Evolutionary conservation across 441 rosid genomes (phyloP).

Genomic region (Populus tomentosa): DNA sequence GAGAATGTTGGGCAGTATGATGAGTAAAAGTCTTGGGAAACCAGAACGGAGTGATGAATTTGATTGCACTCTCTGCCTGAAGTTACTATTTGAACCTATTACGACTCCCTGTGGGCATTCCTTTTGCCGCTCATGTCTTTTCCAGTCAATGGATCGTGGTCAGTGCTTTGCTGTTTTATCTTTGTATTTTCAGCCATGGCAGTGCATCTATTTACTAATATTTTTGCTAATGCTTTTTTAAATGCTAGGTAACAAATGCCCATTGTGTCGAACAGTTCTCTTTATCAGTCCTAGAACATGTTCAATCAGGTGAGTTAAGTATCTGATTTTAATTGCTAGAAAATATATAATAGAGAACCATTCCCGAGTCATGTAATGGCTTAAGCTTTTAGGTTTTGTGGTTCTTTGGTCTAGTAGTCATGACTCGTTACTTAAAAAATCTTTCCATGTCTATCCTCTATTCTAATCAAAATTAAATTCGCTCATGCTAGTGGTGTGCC

Average conservation of each 20-base stretch:
- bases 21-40: slow-evolving; percentile 38
- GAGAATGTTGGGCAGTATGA: slow-evolving; percentile 30
- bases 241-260: slow-evolving; percentile 83
- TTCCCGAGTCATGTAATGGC: not conserved
- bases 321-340: not conserved
- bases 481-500: not conserved
- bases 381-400: not conserved
- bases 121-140: slow-evolving; percentile 82
- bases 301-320: slow-evolving; percentile 62
- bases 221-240: slow-evolving; percentile 21
- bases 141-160: slow-evolving; percentile 95
- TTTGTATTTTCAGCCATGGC: not conserved
- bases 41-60: slow-evolving; percentile 82
- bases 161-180: slow-evolving; percentile 24
- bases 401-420: not conserved
- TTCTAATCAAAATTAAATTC: not conserved
- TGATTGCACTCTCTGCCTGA: slow-evolving; percentile 89
- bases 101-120: slow-evolving; percentile 98
- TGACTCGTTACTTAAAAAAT: not conserved
- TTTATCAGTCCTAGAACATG: slow-evolving; percentile 83
- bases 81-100: slow-evolving; percentile 80
- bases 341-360: not conserved
- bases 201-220: slow-evolving; percentile 4
- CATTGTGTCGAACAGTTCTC: slow-evolving; percentile 86
- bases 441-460: not conserved